Percentiles rank a stretch among this genome's conserved stretches.
These are phyloP conservation scores for Pyropia yezoensis DNA, from an alignment of 23 red algal species.

Conservation along the genomic window DNA sequence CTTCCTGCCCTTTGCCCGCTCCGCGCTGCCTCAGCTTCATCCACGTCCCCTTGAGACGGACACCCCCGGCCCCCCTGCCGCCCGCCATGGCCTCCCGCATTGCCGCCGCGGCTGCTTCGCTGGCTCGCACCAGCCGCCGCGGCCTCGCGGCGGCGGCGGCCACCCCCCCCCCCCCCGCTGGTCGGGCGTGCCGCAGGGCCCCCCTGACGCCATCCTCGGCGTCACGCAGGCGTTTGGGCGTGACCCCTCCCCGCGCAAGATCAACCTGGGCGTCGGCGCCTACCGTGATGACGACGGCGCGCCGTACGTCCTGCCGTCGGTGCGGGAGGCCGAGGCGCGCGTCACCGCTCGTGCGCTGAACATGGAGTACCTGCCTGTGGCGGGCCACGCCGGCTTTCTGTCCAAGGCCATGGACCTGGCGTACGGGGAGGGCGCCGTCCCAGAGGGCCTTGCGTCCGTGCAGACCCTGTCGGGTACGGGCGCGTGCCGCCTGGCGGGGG, in stretches of 20 bases:
- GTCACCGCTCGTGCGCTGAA: conserved; percentile 3
- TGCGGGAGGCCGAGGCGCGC: conserved; percentile 47
- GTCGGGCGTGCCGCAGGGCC: conserved; percentile 34
- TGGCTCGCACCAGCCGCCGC: too few relatives aligned
- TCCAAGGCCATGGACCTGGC: conserved; percentile 52
- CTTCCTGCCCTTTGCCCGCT: too few relatives aligned
- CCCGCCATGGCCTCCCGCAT: too few relatives aligned
- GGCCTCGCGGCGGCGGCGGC: conserved; percentile 1
- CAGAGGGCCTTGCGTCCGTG: conserved; percentile 19
- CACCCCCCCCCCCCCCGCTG: conserved; percentile 33
- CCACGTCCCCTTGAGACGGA: too few relatives aligned
- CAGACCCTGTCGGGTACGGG: conserved; percentile 82
- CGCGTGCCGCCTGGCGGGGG: conserved; percentile 59
- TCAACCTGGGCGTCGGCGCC: conserved; percentile 96
- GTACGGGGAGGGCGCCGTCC: conserved; percentile 29
- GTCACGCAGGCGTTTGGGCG: conserved; percentile 63
- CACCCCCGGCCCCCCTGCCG: too few relatives aligned
- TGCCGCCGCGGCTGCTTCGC: too few relatives aligned
- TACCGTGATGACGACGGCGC: conserved; percentile 84
- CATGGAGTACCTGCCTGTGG: conserved; percentile 79
- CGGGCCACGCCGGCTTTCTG: conserved; percentile 45
- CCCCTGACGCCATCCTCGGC: conserved; percentile 82
- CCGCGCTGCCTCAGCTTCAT: too few relatives aligned
- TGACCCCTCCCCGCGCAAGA: conserved; percentile 55
- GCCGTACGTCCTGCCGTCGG: conserved; percentile 50